Base-by-base conservation (phyloP, 1,139 yeast genomes). In the Magnusiomyces sp. region DNA sequence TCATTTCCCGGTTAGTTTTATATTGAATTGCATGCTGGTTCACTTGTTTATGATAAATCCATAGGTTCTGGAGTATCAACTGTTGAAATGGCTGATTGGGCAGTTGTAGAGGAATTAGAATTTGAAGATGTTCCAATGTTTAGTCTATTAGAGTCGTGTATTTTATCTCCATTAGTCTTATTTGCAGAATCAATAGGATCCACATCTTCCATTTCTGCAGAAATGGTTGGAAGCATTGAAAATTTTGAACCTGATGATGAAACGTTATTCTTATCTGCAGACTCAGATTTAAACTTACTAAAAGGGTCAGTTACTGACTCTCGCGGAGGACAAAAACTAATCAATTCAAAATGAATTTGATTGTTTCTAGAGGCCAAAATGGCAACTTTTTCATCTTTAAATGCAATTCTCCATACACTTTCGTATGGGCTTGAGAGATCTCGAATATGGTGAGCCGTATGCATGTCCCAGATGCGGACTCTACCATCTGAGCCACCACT, bases 401-500 rank as follows among this genome's bases (percentile, higher is more conserved):
- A 68, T 10, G 70, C 72, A 29, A 71, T 67, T 13, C 73, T 62
- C 75, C 75, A 71, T 33, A 71, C 73, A 5, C 70, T 65, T 39
- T 69, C 69, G 50, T 66, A 67, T 19, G 66, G 63, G 37, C 59
- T 57, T 2, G 66, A 61, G 43, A 71, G 55, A 48, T 69, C 71
- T 11, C 74, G 66, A 29, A 71, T 55, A 44, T 66, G 68, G 20
- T 79, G 78, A 60, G 94, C 92, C 11, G 87, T 82, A 49, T 77
- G 74, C 57, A 89, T 71, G 65, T 89, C 95, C 97, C 97, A 85
- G 77, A 90, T 78, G 58, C 85, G 83, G n/a, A 89, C 95, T 49
- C 77, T 77, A 27, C 97, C 97, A 62, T 80, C 81, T 54, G 88
- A 95, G 58, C 89, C 85, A 4, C 97, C 97, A 48, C 92, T 84